Base-by-base conservation (phyloP, 2,329 filamentous ascomycete genomes). In the Diaporthe capsici region DNA sequence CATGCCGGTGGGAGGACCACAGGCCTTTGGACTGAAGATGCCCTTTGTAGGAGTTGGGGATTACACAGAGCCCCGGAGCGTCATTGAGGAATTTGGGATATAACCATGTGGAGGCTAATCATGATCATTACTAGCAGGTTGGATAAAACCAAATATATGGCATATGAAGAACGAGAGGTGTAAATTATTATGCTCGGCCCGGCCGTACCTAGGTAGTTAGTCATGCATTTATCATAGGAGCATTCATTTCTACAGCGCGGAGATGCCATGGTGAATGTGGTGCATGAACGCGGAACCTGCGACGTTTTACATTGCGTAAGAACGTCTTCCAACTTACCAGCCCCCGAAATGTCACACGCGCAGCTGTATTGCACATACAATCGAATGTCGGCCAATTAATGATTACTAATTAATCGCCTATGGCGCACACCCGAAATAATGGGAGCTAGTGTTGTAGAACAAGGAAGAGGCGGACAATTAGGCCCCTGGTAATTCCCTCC, bases 41-140 rank as follows among this genome's bases (percentile, higher is more conserved):
- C 57, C 75, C 2, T 74, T 71, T 44, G 44, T 53, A 28, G 71
- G 39, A 25, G 42, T 75, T 28, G 68, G 58, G 25, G 28, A 31
- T 31, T 72, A 67, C 20, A 31, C 37, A 12, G 20, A 58, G 34
- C 67, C 74, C 15, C 71, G 57, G 65, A 76, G 76, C 47, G 74
- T 77, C 22, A 77, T 76, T 37, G 76, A 77, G 63, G 76, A 77
- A 39, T 77, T 77, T 22, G 39, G 37, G 5, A 20, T 12, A 55
- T n/a, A n/a, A n/a, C n/a, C 7, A 70, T 13, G 25, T 31, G 25
- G 25, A 31, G 51, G n/a, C n/a, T 3, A 55, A 31, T 55, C 5
- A 15, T 9, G 25, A 55, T 28, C 5, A 55, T 1, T 10, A 2
- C 9, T 51, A 51, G 9, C 49, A 51, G 10, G 3, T 25, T 51